phyloP scores from a whole-genome alignment of 1,284 basidiomycete species.

The Schizopora paradoxa region DNA sequence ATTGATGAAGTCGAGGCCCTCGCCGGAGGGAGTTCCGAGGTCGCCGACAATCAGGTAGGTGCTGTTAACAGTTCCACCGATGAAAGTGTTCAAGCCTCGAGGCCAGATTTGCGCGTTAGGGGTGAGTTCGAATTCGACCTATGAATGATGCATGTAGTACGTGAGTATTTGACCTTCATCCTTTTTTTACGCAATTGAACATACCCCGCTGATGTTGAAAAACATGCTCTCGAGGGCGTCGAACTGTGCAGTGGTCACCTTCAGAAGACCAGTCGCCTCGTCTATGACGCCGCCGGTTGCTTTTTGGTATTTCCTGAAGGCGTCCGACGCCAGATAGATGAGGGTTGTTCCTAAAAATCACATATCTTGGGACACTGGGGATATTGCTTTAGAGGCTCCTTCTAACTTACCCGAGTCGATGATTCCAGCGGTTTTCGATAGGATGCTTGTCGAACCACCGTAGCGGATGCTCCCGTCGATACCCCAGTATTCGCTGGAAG shows the following conservation, averaged over 20 bases:
- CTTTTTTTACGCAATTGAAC: conserved; percentile 18
- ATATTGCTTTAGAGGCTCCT: too few relatives aligned
- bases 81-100: conserved; percentile 13
- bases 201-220: conserved; percentile 14
- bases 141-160: conserved; percentile 18
- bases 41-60: conserved; percentile 19
- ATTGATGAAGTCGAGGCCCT: conserved; percentile 37
- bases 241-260: conserved; percentile 10
- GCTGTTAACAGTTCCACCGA: conserved; percentile 13
- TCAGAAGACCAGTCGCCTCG: conserved; percentile 17
- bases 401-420: conserved; percentile 54
- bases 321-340: conserved; percentile 13
- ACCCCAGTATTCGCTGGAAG: conserved; percentile 48
- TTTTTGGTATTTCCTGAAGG: conserved; percentile 6
- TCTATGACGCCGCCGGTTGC: conserved; percentile 13
- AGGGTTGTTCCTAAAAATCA: conserved; percentile 13
- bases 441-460: conserved; percentile 31
- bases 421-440: conserved; percentile 41
- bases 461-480: conserved; percentile 48
- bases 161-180: conserved; percentile 19
- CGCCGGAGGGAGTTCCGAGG: conserved; percentile 10
- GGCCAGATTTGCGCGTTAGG: conserved; percentile 20
- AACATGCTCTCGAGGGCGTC: conserved; percentile 16
- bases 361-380: neutral
- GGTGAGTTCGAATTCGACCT: conserved; percentile 19